A percentile compares a stretch with the other conserved stretches of the same genome.
Evolutionary conservation across 805 yeast species (phyloP).

Genomic region (Scheffersomyces lignosus): DNA sequence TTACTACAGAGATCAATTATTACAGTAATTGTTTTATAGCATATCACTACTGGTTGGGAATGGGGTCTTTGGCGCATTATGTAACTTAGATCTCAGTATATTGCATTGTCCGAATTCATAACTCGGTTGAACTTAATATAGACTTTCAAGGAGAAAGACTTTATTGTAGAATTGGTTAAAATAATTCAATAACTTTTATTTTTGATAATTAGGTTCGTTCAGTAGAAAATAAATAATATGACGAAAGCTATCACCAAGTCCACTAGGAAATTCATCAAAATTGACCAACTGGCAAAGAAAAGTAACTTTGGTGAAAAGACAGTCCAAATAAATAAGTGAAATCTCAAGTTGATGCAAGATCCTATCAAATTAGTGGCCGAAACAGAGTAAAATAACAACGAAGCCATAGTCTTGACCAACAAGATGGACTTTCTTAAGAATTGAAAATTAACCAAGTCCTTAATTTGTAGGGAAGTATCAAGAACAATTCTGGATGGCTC

Average conservation of each 20-base stretch:
- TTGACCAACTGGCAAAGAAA: slow-evolving; percentile 75
- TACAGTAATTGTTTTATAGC: slow-evolving; percentile 11
- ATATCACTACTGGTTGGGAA: too few relatives aligned
- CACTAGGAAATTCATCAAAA: slow-evolving; percentile 43
- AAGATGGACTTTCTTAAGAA: slow-evolving; percentile 33
- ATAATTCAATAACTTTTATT: too few relatives aligned
- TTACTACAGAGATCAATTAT: slow-evolving; percentile 51
- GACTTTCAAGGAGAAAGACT: too few relatives aligned
- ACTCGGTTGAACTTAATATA: too few relatives aligned
- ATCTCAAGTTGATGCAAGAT: slow-evolving; percentile 74
- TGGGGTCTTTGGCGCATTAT: too few relatives aligned
- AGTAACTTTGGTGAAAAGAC: slow-evolving; percentile 93
- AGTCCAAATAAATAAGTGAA: slow-evolving; percentile 95
- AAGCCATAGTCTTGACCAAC: slow-evolving; percentile 34
- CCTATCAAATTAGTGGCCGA: slow-evolving; percentile 57
- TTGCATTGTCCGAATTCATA: too few relatives aligned
- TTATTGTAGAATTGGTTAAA: too few relatives aligned
- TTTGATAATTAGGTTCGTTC: too few relatives aligned
- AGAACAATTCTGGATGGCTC: slow-evolving; percentile 26
- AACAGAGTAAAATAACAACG: slow-evolving; percentile 56
- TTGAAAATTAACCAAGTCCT: slow-evolving; percentile 15
- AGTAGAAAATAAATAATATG: not conserved
- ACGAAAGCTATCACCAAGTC: slow-evolving; percentile 19
- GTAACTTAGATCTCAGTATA: too few relatives aligned
- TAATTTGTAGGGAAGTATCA: slow-evolving; percentile 6